Base-by-base conservation (phyloP, 768 basidiomycete species). In the Tulasnella sp. region DNA sequence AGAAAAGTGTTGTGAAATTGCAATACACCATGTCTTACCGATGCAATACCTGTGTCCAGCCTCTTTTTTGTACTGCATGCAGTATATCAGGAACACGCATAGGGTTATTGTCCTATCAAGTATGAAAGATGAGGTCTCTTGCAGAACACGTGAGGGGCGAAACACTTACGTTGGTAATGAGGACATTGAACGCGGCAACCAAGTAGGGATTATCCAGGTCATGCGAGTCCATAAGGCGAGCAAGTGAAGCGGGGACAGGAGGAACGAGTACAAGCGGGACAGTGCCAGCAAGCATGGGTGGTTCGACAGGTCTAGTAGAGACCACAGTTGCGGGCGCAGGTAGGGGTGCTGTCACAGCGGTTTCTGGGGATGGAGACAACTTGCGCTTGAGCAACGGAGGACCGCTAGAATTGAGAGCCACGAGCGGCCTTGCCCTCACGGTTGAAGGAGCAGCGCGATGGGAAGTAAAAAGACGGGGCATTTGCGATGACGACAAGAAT, bases 81-180 rank as follows among this genome's bases (percentile, higher is more conserved):
- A 51, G 49, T 28, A 51, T 51, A 42, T 51, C 49, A 13, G 49
- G 49, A 10, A 51, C 49, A 33, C 49, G 5, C 49, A 51, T 51
- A 34, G 49, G 49, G 20, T 51, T 51, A 25, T 51, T 51, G 32
- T 40, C 16, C 49, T 51, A 40, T 25, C 19, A 20, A 5, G 6
- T 5, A 5, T 40, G 49, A 13, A 29, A 10, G 35, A 41, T 12
- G 27, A 4, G 5, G n/a, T n/a, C n/a, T n/a, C n/a, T n/a, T n/a
- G n/a, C n/a, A n/a, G n/a, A n/a, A n/a, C n/a, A n/a, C n/a, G n/a
- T n/a, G n/a, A n/a, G n/a, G n/a, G n/a, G n/a, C n/a, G n/a, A n/a
- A 34, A 28, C 3, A 54, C 54, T 28, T 43, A 55, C 55, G 37
- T 56, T 50, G 22, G 53, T 45, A 37, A 54, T 54, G 20, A 56